A percentile compares a stretch with the other conserved stretches of the same genome.
These are phyloP conservation scores for Penicillium sp. DNA, from an alignment of 2,329 filamentous ascomycete species.

Conservation along the genomic window DNA sequence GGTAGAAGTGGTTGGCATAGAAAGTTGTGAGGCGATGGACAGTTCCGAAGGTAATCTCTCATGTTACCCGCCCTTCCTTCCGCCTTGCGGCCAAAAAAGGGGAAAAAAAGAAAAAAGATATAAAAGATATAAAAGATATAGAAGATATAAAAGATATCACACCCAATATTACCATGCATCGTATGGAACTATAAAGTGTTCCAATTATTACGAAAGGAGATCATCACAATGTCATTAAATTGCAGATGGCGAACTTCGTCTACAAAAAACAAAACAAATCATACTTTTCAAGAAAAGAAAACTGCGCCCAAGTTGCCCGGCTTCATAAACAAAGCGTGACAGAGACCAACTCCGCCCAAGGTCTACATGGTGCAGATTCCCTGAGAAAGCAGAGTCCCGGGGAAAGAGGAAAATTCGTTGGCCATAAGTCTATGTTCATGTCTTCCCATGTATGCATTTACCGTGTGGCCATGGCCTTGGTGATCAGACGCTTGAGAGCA, in stretches of 20 bases:
- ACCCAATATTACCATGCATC: neutral
- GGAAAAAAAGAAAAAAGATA: too few relatives aligned
- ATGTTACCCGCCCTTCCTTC: neutral
- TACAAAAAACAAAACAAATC: slow-evolving; percentile 23
- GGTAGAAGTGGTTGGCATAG: neutral
- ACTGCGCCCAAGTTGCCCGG: slow-evolving; percentile 28
- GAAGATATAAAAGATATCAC: neutral
- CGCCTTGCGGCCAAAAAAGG: neutral
- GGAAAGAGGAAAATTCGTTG: slow-evolving; percentile 17
- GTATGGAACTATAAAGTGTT: neutral
- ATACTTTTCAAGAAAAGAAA: slow-evolving; percentile 31
- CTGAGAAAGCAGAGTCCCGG: slow-evolving; percentile 10
- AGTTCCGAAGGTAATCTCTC: neutral
- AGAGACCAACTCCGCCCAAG: slow-evolving; percentile 23
- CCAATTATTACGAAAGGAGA: slow-evolving; percentile 9
- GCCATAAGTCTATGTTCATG: slow-evolving; percentile 27
- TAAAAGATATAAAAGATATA: too few relatives aligned
- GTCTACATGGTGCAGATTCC: slow-evolving; percentile 24
- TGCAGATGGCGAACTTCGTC: slow-evolving; percentile 31
- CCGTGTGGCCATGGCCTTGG: slow-evolving; percentile 94
- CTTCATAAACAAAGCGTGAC: slow-evolving; percentile 26
- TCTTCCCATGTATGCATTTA: slow-evolving; percentile 50
- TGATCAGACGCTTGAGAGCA: slow-evolving; percentile 93
- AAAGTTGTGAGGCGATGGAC: neutral
- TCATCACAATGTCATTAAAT: slow-evolving; percentile 35